These are phyloP conservation scores for Ascosphaera acerosa DNA, from an alignment of 2,329 filamentous ascomycete species.

Conservation along the genomic window DNA sequence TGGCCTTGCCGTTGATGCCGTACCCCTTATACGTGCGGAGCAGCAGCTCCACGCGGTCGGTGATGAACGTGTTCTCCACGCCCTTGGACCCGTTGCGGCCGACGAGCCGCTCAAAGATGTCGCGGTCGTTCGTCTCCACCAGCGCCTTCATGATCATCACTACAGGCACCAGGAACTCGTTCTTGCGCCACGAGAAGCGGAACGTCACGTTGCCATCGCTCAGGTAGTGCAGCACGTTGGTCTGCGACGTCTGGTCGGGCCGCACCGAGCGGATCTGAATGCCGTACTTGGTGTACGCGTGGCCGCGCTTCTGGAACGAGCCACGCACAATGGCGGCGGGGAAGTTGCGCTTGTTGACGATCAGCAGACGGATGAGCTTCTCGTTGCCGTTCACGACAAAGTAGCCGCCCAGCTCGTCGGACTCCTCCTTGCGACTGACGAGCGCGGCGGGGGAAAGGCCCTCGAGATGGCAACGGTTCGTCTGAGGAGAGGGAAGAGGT, in stretches of 20 bases:
- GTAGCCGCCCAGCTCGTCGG: conserved; percentile 87
- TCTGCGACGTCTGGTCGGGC: conserved; percentile 94
- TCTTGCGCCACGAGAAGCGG: conserved; percentile 92
- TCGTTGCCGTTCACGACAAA: conserved; percentile 96
- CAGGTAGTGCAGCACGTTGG: conserved; percentile 88
- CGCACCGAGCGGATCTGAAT: conserved; percentile 79
- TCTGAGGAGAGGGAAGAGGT: conserved; percentile 23
- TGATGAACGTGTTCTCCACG: conserved; percentile 71
- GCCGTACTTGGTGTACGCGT: conserved; percentile 69
- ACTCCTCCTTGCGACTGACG: conserved; percentile 74
- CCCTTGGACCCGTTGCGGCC: conserved; percentile 52
- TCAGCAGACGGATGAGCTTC: conserved; percentile 80
- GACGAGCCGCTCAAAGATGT: conserved; percentile 86
- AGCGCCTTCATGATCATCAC: conserved; percentile 95
- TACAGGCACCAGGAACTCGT: conserved; percentile 83
- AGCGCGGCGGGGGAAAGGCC: conserved; percentile 59
- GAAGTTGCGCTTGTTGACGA: conserved; percentile 77
- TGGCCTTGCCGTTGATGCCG: conserved; percentile 51
- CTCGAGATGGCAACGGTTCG: conserved; percentile 75
- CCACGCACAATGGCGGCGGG: conserved; percentile 82
- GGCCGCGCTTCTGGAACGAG: conserved; percentile 70
- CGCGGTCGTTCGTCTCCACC: conserved; percentile 83
- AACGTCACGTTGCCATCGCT: conserved; percentile 92
- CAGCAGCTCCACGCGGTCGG: conserved; percentile 76
- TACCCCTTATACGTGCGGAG: conserved; percentile 86